phyloP scores from a whole-genome alignment of 2,329 filamentous ascomycete species.

The Hypoxylon sp. region DNA sequence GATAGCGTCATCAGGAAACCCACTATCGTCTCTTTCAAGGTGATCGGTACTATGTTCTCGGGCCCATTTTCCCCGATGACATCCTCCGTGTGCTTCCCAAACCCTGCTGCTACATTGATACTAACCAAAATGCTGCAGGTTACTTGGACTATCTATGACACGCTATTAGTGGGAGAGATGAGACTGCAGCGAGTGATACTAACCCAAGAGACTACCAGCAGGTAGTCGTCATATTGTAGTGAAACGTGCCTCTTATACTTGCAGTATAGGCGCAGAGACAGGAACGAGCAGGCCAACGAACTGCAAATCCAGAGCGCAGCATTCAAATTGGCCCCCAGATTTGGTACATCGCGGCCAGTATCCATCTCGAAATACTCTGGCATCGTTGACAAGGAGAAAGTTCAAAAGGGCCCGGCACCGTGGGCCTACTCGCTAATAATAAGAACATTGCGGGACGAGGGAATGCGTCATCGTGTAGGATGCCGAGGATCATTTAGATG shows the following conservation, averaged over 20 bases:
- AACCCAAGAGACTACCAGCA: slow-evolving; percentile 25
- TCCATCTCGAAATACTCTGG: slow-evolving; percentile 18
- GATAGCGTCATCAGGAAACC: slow-evolving; percentile 23
- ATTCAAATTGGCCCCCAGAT: slow-evolving; percentile 20
- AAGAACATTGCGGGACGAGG: slow-evolving; percentile 4
- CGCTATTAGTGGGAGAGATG: neutral
- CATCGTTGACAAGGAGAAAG: slow-evolving; percentile 12
- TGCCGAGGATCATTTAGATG: slow-evolving; percentile 4
- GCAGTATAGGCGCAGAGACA: slow-evolving; percentile 25
- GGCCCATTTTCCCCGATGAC: slow-evolving; percentile 11
- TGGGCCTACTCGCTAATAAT: slow-evolving; percentile 20
- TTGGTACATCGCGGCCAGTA: slow-evolving; percentile 14
- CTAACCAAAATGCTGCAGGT: slow-evolving; percentile 17
- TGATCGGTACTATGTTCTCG: slow-evolving; percentile 13
- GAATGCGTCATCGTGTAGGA: slow-evolving; percentile 24
- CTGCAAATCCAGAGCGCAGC: slow-evolving; percentile 20
- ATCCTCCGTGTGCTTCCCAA: slow-evolving; percentile 22
- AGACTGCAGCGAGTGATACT: neutral
- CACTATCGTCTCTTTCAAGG: slow-evolving; percentile 22
- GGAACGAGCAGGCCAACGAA: slow-evolving; percentile 15
- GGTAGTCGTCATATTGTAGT: slow-evolving; percentile 19
- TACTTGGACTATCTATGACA: slow-evolving; percentile 10
- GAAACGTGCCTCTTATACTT: slow-evolving; percentile 14
- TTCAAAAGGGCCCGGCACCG: neutral
- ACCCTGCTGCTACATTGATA: slow-evolving; percentile 19